Base-by-base conservation (phyloP, 192 early-diverging fungal genomes). In the Coemansia sp. region DNA sequence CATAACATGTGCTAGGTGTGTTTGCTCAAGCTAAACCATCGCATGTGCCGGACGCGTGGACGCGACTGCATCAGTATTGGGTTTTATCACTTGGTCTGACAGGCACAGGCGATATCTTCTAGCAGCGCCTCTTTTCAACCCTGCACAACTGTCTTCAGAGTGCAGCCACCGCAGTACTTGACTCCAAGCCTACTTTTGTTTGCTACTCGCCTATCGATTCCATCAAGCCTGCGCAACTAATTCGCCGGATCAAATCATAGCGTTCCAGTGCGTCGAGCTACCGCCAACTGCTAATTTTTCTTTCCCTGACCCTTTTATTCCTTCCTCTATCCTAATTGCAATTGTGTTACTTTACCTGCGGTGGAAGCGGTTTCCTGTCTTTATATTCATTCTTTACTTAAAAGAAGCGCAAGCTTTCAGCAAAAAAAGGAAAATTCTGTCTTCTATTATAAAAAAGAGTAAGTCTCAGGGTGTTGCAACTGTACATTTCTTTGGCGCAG, bases 361-460 rank as follows among this genome's bases (percentile, higher is more conserved):
- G 31, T 35, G 31, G 31, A 35, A 35, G 31, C 8, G 31, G 31
- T 35, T 8, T 35, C 31, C 31, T 35, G 31, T 35, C 31, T 35
- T 35, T 35, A 35, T 35, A 35, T 35, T 35, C 31, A 35, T 35
- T 35, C 31, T 35, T 35, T n/a, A 45, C 41, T 16, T 45, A 5
- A 14, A n/a, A 12, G 41, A 45, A 45, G 41, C 41, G 41, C 11
- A 45, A 45, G 41, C 41, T 45, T 45, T 45, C 4, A 4, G 14
- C 16, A 45, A 45, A 45, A 45, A n/a, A n/a, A 45, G 8, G 31
- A 55, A 55, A 55, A 55, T 55, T 29, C 53, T 55, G 22, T 55
- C 53, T 4, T 9, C 53, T 29, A 55, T 55, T 55, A n/a, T 55
- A n/a, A 55, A 55, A 11, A 55, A 57, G 29, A 56, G 54, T 57